Conservation (phyloP, 345 rosid species). For the Ceriops zippeliana region DNA sequence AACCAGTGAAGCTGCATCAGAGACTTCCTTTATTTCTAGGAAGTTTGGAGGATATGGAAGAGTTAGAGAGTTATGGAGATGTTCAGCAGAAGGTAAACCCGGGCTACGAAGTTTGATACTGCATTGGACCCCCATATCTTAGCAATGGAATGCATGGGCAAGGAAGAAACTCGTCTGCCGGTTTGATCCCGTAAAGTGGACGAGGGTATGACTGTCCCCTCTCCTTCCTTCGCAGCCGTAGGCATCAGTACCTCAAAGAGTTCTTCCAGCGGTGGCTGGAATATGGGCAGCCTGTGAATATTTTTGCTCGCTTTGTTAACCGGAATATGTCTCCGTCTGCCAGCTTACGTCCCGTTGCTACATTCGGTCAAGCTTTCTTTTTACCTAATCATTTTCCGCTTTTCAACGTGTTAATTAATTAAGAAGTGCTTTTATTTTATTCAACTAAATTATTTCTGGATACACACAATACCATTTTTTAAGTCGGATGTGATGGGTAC, state of each 20-base stretch:
- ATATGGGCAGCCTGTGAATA: background rate
- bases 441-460: too few species aligned
- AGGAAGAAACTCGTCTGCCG: background rate
- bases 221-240: background rate
- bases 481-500: too few species aligned
- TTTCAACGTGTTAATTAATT: too few species aligned
- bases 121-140: background rate
- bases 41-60: conserved; percentile 69
- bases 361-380: too few species aligned
- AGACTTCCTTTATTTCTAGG: conserved; percentile 88
- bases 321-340: background rate
- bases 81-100: conserved; percentile 94
- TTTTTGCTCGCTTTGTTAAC: background rate
- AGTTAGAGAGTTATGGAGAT: conserved; percentile 74
- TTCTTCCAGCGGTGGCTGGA: conserved; percentile 3
- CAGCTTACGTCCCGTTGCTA: too few species aligned
- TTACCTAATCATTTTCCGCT: too few species aligned
- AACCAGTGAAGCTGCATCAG: conserved; percentile 83
- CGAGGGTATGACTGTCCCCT: background rate
- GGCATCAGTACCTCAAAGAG: background rate
- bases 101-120: conserved; percentile 81
- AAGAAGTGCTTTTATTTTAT: too few species aligned
- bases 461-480: too few species aligned
- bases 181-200: too few species aligned
- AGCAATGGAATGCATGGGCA: background rate